phyloP scores from a whole-genome alignment of 148 eudicot genomes.

The Camellia japonica region DNA sequence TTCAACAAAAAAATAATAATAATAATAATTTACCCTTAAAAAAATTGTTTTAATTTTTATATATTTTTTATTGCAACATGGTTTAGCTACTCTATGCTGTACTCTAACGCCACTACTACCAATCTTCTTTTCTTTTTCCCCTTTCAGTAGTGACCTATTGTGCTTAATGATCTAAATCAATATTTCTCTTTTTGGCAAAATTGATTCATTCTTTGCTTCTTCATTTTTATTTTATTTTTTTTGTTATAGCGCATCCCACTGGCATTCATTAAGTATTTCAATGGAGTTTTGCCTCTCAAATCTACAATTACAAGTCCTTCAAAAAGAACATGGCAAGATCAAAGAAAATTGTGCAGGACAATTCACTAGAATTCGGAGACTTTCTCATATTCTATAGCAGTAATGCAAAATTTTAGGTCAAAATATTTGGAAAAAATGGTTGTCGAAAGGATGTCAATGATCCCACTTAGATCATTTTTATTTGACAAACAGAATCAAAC shows the following conservation, averaged over 20 bases:
- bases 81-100: too few relatives aligned
- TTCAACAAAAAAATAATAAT: too few relatives aligned
- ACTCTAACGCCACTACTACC: too few relatives aligned
- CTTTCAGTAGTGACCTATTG: neutral
- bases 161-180: neutral
- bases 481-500: neutral
- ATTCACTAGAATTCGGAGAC: slow-evolving; percentile 18
- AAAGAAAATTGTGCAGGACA: slow-evolving; percentile 6
- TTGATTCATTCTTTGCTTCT: neutral
- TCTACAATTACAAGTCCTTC: slow-evolving; percentile 9
- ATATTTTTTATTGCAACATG: too few relatives aligned
- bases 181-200: neutral
- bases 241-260: slow-evolving; percentile 13
- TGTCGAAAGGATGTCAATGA: neutral
- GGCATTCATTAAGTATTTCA: slow-evolving; percentile 11
- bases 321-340: slow-evolving; percentile 15
- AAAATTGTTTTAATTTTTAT: too few relatives aligned
- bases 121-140: neutral
- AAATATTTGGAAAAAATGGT: slow-evolving; percentile 14
- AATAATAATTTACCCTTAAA: too few relatives aligned
- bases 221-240: too few relatives aligned
- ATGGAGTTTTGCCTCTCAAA: slow-evolving; percentile 7
- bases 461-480: neutral
- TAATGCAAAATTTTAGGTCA: slow-evolving; percentile 8
- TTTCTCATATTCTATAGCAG: slow-evolving; percentile 19